Base-by-base conservation (phyloP, 2,329 filamentous ascomycete genomes). In the Nemania sp. region DNA sequence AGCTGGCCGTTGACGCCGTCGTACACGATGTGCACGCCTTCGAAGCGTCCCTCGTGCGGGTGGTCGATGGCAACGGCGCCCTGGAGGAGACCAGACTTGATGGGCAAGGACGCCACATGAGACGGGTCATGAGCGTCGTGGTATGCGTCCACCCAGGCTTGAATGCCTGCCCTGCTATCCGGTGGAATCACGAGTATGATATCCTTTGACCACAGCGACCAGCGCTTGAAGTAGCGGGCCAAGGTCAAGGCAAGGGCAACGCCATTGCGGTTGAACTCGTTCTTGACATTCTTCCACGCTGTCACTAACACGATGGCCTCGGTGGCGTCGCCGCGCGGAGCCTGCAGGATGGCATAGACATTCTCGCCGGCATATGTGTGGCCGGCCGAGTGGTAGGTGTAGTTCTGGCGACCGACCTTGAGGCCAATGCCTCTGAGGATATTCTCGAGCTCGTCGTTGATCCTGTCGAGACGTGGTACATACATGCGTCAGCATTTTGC, bases 171-270 rank as follows among this genome's bases (percentile, higher is more conserved):
- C 60, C 88, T 90, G 74, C 92, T 96, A 76, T 99, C 95, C 0
- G 91, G 89, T 0, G 95, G 88, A 48, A 99, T 84, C 5, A 99
- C 78, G 68, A 99, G 87, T 60, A 99, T 94, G 67, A 99, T 97
- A 74, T 99, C 95, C 77, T 99, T 99, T 60, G 93, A 97, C 95
- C 95, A 99, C 29, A 99, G 83, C 54, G 92, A 97, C 95, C 95
- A 99, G 68, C 90, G 87, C 77, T 96, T 97, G 79, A 99, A 98
- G 77, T 99, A 99, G 67, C 95, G 87, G 29, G 92, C 91, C 67
- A 99, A 78, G 0, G 94, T 93, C 69, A 99, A 79, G 2, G 92
- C 88, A 34, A 99, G 83, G 7, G 92, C 89, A 5, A 99, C 88
- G 17, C 94, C 95, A 63, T 93, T 95, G 65, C 88, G 83, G 77